Percentiles rank a stretch among this genome's conserved stretches.
Conservation (phyloP, 306 rosid species). For the Ammopiptanthus mongolicus region DNA sequence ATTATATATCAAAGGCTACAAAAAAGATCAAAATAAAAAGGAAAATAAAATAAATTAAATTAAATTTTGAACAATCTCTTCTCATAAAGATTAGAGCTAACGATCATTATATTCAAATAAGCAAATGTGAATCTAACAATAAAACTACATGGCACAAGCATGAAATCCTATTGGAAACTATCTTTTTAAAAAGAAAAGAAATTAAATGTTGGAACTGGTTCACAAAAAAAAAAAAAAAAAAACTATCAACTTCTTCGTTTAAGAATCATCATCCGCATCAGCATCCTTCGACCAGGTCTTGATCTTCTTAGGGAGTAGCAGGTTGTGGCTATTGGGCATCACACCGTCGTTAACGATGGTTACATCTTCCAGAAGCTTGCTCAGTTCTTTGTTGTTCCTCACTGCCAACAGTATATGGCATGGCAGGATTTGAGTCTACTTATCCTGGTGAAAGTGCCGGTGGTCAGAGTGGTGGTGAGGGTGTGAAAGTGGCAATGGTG, state of each 20-base stretch:
- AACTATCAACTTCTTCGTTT: not conserved
- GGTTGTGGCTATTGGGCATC: conserved; percentile 80
- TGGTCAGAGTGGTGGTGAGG: too few relatives aligned
- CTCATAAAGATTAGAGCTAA: too few relatives aligned
- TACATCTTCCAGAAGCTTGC: conserved; percentile 84
- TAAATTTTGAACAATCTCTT: too few relatives aligned
- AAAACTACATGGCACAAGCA: conserved; percentile 8
- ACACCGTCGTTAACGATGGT: conserved; percentile 82
- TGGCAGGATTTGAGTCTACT: conserved; percentile 85
- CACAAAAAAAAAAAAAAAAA: not conserved
- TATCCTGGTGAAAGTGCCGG: too few relatives aligned
- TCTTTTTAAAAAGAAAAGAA: not conserved
- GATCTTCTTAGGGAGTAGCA: conserved; percentile 66
- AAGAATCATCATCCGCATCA: conserved; percentile 61
- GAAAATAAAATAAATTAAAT: too few relatives aligned
- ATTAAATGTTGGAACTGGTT: not conserved
- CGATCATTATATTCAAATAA: too few relatives aligned
- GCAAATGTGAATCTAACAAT: too few relatives aligned
- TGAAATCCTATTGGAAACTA: not conserved
- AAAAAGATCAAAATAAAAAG: too few relatives aligned
- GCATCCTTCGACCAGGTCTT: conserved; percentile 54
- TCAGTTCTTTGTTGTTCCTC: conserved; percentile 78
- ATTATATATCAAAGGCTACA: too few relatives aligned
- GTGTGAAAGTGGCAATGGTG: too few relatives aligned
- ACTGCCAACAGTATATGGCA: conserved; percentile 84